phyloP scores from a whole-genome alignment of 345 rosid species.

The Hypericum perforatum region DNA sequence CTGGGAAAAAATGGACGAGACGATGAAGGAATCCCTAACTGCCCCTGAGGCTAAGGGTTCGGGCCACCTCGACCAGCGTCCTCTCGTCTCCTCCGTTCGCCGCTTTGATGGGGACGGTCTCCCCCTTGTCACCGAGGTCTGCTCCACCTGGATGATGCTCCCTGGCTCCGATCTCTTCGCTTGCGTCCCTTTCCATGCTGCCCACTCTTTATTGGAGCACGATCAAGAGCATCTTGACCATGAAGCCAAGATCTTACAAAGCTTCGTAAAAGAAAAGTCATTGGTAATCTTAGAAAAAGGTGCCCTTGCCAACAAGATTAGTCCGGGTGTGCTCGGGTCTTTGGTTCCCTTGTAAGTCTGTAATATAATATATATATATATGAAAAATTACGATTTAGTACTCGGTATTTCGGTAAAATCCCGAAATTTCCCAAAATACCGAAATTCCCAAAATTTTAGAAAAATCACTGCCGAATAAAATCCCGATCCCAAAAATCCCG shows the following conservation, averaged over 20 bases:
- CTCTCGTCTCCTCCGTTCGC: conserved; percentile 56
- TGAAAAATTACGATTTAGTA: no score
- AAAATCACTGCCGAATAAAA: no score
- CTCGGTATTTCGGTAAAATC: no score
- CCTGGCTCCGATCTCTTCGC: conserved; percentile 73
- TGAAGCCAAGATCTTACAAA: conserved; percentile 60
- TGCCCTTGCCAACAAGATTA: conserved; percentile 59
- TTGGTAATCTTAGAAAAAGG: conserved; percentile 53
- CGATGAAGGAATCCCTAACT: conserved; percentile 60
- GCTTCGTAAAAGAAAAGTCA: conserved; percentile 66
- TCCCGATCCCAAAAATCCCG: no score
- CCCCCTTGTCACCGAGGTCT: conserved; percentile 68
- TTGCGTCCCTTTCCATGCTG: conserved; percentile 64
- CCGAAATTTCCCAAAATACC: no score
- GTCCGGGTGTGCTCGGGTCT: conserved; percentile 56
- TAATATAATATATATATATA: no score
- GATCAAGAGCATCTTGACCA: conserved; percentile 48
- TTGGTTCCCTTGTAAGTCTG: conserved; percentile 50
- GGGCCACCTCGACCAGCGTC: conserved; percentile 61
- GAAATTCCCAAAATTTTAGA: no score
- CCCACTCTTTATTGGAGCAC: conserved; percentile 65
- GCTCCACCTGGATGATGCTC: conserved; percentile 74
- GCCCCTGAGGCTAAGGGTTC: conserved; percentile 67
- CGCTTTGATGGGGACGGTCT: conserved; percentile 60
- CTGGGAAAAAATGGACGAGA: conserved; percentile 59